Evolutionary conservation across 148 eudicot genomes (phyloP), one percentile per base, ranked within the genome.

Genomic region (Silene latifolia): DNA sequence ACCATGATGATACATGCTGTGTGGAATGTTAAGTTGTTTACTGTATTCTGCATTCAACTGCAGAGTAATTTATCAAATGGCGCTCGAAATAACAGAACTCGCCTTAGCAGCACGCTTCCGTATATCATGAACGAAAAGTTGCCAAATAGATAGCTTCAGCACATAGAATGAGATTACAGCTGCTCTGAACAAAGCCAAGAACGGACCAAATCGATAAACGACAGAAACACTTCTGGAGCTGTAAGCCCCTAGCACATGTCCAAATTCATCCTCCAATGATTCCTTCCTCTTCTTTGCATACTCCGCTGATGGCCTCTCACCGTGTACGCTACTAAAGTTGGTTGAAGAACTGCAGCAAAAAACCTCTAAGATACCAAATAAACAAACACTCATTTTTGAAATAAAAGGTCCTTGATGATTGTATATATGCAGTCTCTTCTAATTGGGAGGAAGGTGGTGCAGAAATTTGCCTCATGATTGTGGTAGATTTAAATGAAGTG

Each of bases 121-220:
- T 18, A 85, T 81, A 81, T 92, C 98, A 66, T 87, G 93, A 74
- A 92, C 90, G 78, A 92, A 86, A 67, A 87, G 69, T n/a, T 85
- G 93, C 91, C 96, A 90, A 29, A 89, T 25, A 23, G 93, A 84
- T 69, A 94, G 82, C 91, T 94, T 92, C 74, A 90, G 80, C 47
- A 90, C 96, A 74, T 92, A 85, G 78, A 81, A 92, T 71, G 98
- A 94, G 76, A 94, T 90, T 65, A 89, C 85, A 59, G 97, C 96
- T 63, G 96, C 98, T 82, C 98, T 84, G 77, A 90, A 94, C 78
- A 94, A 86, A 53, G 98, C 98, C 84, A 92, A 80, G 80, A 90
- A 94, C 74, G 98, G 98, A 53, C 98, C 97, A 80, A 94, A 92
- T 21, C 84, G 88, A 75, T 88, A 88, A 59, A 88, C 90, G 59